These are phyloP conservation scores for Macrophomina pseudophaseolina DNA, from an alignment of 2,329 filamentous ascomycete genomes.

Conservation along the genomic window DNA sequence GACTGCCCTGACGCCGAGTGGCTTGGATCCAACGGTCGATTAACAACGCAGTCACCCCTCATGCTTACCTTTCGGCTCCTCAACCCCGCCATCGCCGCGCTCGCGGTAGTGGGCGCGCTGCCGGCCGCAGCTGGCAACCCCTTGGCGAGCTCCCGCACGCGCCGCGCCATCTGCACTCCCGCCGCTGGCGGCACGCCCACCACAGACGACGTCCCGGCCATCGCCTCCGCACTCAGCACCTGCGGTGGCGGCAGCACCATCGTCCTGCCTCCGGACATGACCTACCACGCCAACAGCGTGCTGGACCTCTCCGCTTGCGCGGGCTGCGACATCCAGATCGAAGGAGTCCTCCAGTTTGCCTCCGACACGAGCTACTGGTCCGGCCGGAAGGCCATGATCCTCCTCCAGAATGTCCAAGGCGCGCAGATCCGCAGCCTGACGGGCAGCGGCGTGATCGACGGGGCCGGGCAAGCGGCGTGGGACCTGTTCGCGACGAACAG, in stretches of 20 bases:
- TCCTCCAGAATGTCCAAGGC: constrained; percentile 44
- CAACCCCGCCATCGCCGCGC: constrained; percentile 5
- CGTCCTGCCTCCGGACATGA: constrained; percentile 48
- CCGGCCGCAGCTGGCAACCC: constrained; percentile 38
- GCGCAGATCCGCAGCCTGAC: constrained; percentile 49
- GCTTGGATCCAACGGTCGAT: too few relatives aligned
- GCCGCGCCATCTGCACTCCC: constrained; percentile 41
- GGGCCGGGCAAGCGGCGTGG: constrained; percentile 52
- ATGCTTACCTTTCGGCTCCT: not conserved
- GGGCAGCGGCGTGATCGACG: constrained; percentile 52
- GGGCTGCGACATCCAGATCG: constrained; percentile 54
- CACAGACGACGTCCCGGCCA: constrained; percentile 52
- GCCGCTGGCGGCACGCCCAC: constrained; percentile 37
- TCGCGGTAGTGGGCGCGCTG: constrained; percentile 30
- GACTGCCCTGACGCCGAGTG: too few relatives aligned
- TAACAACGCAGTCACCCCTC: too few relatives aligned
- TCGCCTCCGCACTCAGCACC: constrained; percentile 47
- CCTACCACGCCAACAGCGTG: constrained; percentile 52
- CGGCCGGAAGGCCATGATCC: constrained; percentile 48
- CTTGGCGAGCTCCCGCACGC: not conserved
- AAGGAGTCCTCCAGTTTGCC: constrained; percentile 50
- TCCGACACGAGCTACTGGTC: constrained; percentile 50
- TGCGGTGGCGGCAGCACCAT: constrained; percentile 54
- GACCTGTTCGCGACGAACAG: constrained; percentile 49
- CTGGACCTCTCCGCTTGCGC: constrained; percentile 50